Evolutionary conservation across 148 eudicot species (phyloP), one percentile per base, ranked within the genome.

Genomic region (Vaccinium vitisidaea): DNA sequence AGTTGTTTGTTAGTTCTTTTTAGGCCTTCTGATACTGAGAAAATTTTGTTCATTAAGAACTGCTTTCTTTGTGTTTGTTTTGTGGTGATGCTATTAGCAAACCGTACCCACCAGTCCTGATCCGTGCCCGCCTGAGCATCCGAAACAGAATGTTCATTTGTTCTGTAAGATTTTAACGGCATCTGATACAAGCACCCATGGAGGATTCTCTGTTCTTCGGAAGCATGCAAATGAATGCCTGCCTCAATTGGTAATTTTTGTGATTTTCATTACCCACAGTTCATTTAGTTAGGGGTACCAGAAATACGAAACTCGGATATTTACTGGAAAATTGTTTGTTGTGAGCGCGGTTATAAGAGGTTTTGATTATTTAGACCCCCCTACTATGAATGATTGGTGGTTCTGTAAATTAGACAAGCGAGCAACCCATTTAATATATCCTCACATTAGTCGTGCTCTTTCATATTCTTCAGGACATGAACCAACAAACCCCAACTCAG

Each of bases 141-240:
- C 91, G 13, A 93, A 87, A 85, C 92, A 59, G 2, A 91, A 84
- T 49, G 89, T 93, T 32, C 87, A 89, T 50, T 93, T 97, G 1
- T 94, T 94, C 39, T 90, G 92, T 84, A 94, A 96, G 90, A 92
- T 91, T 77, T 84, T 94, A 48, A 96, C 99, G 13, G 98, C 98
- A 61, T 96, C 99, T 15, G 99, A 94, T 87, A 96, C 97, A 21
- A 96, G 98, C 83, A 96, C 99, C 48, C 99, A 94, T 89, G 99
- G 98, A 36, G 99, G 99, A 21, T 96, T 96, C 88, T 96, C 98
- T 46, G 95, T 96, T 82, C 98, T 96, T 73, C 92, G 97, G 58
- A 96, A 92, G 89, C 97, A 96, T 86, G 99, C 98, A 2, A 92
- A 89, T 61, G 99, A 96, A 85, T 96, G 98, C 88, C 86, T 96